Conservation (phyloP, 2,329 filamentous ascomycete genomes). For the Metarhizium sp. region DNA sequence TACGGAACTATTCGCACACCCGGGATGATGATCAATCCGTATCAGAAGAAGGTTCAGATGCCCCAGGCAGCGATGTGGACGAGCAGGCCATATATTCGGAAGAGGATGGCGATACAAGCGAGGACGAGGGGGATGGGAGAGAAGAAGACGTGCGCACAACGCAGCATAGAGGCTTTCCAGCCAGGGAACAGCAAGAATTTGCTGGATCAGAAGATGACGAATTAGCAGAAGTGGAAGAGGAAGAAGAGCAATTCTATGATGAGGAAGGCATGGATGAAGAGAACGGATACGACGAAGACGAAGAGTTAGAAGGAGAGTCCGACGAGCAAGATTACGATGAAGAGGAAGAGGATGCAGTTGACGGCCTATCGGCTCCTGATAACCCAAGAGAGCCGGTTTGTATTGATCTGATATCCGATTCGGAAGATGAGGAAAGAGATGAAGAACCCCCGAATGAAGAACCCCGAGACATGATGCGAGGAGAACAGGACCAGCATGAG, state of each 20-base stretch:
- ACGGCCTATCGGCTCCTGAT: conserved; percentile 5
- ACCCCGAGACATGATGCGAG: background rate
- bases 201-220: conserved; percentile 17
- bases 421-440: conserved; percentile 31
- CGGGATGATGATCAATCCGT: conserved; percentile 20
- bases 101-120: conserved; percentile 1
- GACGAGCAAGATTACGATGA: conserved; percentile 3
- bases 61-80: conserved; percentile 9
- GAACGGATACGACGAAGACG: conserved; percentile 5
- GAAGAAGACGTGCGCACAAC: background rate
- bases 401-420: conserved; percentile 38
- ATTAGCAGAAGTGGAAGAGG: conserved; percentile 12
- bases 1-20: conserved; percentile 22
- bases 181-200: background rate
- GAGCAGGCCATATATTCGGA: conserved; percentile 19
- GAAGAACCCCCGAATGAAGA: background rate
- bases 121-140: background rate
- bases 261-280: conserved; percentile 14
- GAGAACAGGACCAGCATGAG: background rate
- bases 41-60: conserved; percentile 8
- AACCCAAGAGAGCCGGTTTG: conserved; percentile 28
- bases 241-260: conserved; percentile 17
- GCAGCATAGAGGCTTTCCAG: background rate
- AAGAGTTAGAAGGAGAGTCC: conserved; percentile 1
- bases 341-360: background rate